These are phyloP conservation scores for Inonotus obliquus DNA, from an alignment of 1,284 basidiomycete genomes.

Conservation along the genomic window DNA sequence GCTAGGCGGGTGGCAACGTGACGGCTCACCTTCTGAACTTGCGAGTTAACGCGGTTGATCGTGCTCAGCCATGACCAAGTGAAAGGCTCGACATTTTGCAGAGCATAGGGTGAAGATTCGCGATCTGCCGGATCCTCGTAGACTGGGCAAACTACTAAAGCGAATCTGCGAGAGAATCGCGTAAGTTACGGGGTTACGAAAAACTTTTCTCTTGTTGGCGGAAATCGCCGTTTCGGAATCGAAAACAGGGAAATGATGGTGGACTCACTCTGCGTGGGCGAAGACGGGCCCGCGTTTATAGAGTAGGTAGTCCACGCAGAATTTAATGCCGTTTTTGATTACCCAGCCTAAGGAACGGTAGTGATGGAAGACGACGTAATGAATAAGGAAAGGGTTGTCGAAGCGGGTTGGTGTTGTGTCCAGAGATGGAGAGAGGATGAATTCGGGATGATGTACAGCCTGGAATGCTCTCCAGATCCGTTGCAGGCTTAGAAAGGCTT, in stretches of 20 bases:
- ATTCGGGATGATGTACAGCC: conserved; percentile 31
- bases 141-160: conserved; percentile 82
- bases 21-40: conserved; percentile 84
- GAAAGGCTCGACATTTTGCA: conserved; percentile 67
- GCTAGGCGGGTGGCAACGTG: background rate
- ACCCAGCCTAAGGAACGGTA: conserved; percentile 98
- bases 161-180: conserved; percentile 57
- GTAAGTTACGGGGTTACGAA: too few species aligned
- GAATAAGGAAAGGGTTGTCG: conserved; percentile 91
- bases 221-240: background rate
- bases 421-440: conserved; percentile 31
- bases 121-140: conserved; percentile 82
- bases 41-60: conserved; percentile 93
- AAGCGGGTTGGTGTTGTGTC: conserved; percentile 37
- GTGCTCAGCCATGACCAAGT: conserved; percentile 97
- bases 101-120: conserved; percentile 51
- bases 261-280: conserved; percentile 85
- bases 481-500: conserved; percentile 45
- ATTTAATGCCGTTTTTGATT: conserved; percentile 93
- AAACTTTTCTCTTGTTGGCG: too few species aligned
- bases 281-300: conserved; percentile 97
- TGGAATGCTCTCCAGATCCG: conserved; percentile 63
- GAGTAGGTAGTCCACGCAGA: conserved; percentile 92
- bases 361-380: conserved; percentile 92
- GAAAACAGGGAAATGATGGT: background rate